phyloP scores from a whole-genome alignment of 192 early-diverging fungal species.

The Podila epigama region DNA sequence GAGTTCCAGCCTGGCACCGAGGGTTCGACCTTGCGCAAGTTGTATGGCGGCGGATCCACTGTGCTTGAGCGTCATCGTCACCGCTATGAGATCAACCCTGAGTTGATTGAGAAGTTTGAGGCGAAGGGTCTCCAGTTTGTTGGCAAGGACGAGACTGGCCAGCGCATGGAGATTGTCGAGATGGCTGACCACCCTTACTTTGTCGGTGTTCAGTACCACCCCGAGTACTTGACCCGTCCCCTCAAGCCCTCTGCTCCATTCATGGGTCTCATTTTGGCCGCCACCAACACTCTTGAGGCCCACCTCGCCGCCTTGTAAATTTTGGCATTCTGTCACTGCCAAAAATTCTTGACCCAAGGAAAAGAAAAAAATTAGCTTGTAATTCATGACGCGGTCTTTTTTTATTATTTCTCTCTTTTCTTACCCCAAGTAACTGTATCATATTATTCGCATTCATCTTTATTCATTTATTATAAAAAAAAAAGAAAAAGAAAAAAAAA shows the following conservation, averaged over 20 bases:
- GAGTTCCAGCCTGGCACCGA: constrained; percentile 74
- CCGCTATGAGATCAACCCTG: constrained; percentile 98
- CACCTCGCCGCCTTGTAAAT: constrained; percentile 32
- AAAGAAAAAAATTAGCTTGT: neutral
- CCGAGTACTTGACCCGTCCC: constrained; percentile 96
- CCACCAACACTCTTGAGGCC: constrained; percentile 61
- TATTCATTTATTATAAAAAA: neutral
- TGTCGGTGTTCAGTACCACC: constrained; percentile 96
- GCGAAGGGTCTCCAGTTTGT: constrained; percentile 86
- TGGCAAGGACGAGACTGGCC: constrained; percentile 92
- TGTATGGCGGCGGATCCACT: constrained; percentile 61
- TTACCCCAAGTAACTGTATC: neutral
- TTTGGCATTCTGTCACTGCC: too few relatives aligned
- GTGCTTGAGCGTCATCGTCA: constrained; percentile 93
- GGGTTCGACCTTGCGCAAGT: constrained; percentile 70
- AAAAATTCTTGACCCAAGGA: too few relatives aligned
- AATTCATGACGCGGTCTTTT: neutral
- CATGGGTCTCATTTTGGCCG: constrained; percentile 90
- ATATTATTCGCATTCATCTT: neutral
- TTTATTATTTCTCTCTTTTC: neutral
- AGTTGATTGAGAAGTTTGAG: constrained; percentile 78
- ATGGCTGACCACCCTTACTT: constrained; percentile 87
- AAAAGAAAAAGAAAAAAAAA: neutral
- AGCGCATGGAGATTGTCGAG: constrained; percentile 99
- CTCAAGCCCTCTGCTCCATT: constrained; percentile 92